Evolutionary conservation across 2,329 filamentous ascomycete species (phyloP).

Genomic region (Thielaviopsis euricoi): DNA sequence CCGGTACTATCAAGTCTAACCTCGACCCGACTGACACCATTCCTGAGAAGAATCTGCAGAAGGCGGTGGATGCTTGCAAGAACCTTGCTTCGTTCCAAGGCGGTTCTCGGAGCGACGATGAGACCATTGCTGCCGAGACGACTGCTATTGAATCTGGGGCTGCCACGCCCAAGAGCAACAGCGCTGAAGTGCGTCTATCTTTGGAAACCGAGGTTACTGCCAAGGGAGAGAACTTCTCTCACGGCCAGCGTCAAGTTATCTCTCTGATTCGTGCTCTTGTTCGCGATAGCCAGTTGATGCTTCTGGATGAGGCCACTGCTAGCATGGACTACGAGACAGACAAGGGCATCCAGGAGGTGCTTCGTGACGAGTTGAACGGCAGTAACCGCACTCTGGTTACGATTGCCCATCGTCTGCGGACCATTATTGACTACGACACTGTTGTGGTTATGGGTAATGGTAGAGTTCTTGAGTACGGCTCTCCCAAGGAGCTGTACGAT

Average conservation of each 20-base stretch:
- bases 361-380: conserved; percentile 29
- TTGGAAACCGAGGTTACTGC: conserved; percentile 25
- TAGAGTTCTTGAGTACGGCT: conserved; percentile 29
- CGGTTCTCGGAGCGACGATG: conserved; percentile 16
- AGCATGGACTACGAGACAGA: conserved; percentile 33
- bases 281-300: conserved; percentile 28
- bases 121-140: conserved; percentile 10
- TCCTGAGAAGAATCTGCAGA: conserved; percentile 35
- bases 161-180: conserved; percentile 8
- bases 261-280: conserved; percentile 30
- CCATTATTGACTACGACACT: conserved; percentile 34
- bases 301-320: conserved; percentile 33
- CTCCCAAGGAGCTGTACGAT: conserved; percentile 29
- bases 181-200: conserved; percentile 17
- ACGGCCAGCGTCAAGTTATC: conserved; percentile 33
- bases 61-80: conserved; percentile 41
- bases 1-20: conserved; percentile 28
- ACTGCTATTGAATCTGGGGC: conserved; percentile 5
- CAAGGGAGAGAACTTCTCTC: conserved; percentile 29
- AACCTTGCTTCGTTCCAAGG: conserved; percentile 25
- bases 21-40: conserved; percentile 38
- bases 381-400: conserved; percentile 29
- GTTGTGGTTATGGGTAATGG: conserved; percentile 32
- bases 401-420: conserved; percentile 32
- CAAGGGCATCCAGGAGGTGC: conserved; percentile 27